phyloP scores from a whole-genome alignment of 2,329 filamentous ascomycete genomes.

The Fusarium drepaniforme region DNA sequence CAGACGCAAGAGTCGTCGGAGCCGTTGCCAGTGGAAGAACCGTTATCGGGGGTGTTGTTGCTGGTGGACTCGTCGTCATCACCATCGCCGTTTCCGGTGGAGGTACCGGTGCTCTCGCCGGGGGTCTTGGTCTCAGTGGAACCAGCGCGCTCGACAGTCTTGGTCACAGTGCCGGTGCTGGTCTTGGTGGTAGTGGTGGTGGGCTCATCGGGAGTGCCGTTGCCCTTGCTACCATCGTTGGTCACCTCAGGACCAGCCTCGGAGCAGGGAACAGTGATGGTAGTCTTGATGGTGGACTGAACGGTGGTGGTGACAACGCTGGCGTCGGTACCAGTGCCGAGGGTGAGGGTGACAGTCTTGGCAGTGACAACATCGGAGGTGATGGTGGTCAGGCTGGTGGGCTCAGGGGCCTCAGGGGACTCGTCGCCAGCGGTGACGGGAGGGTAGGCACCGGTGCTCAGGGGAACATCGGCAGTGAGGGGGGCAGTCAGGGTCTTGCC shows the following conservation, averaged over 20 bases:
- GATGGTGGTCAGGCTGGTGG: constrained; percentile 36
- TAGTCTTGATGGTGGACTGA: constrained; percentile 56
- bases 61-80: constrained; percentile 5
- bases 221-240: constrained; percentile 32
- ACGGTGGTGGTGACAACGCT: constrained; percentile 57
- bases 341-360: constrained; percentile 51
- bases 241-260: constrained; percentile 29
- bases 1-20: constrained; percentile 21
- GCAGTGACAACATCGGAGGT: constrained; percentile 47
- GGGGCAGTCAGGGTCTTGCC: constrained; percentile 48
- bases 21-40: constrained; percentile 32
- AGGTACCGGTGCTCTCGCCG: constrained; percentile 29
- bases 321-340: constrained; percentile 48
- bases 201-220: constrained; percentile 39
- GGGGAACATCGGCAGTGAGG: constrained; percentile 32
- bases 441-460: constrained; percentile 49
- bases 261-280: constrained; percentile 48
- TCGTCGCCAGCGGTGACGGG: constrained; percentile 29
- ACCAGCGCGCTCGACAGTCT: constrained; percentile 48
- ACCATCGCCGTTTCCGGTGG: constrained; percentile 20
- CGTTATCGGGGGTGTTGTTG: constrained; percentile 8
- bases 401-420: constrained; percentile 3
- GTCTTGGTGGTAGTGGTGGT: constrained; percentile 56
- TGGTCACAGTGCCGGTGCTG: constrained; percentile 51
- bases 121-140: constrained; percentile 36